phyloP scores from a whole-genome alignment of 1,284 basidiomycete species.

The Tilletiaria anomala region DNA sequence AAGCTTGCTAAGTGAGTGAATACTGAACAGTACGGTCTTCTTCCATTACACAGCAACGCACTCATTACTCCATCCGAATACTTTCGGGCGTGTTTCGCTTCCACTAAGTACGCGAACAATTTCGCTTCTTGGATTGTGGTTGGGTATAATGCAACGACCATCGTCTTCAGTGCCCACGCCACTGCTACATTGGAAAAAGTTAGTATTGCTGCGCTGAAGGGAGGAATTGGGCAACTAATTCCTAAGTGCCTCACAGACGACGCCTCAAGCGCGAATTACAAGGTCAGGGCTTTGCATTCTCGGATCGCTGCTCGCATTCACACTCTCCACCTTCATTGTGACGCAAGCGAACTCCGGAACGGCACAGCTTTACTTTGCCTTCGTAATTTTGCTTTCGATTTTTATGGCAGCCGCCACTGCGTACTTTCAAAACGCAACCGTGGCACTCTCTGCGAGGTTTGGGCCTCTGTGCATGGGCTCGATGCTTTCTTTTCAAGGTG shows the following conservation, averaged over 20 bases:
- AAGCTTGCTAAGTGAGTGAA: too few species aligned
- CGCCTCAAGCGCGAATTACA: neutral
- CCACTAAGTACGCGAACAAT: constrained; percentile 11
- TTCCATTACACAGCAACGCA: constrained; percentile 24
- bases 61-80: constrained; percentile 34
- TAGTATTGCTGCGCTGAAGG: too few species aligned
- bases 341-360: neutral
- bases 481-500: constrained; percentile 30
- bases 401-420: constrained; percentile 19
- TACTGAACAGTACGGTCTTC: too few species aligned
- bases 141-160: constrained; percentile 23
- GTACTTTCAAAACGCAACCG: constrained; percentile 30
- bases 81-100: constrained; percentile 19
- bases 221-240: too few species aligned
- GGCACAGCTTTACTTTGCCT: constrained; percentile 12
- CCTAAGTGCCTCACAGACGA: neutral
- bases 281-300: neutral
- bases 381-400: constrained; percentile 9
- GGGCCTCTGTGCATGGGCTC: constrained; percentile 24
- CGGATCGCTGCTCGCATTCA: neutral
- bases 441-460: constrained; percentile 24
- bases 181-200: constrained; percentile 6
- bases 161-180: constrained; percentile 18
- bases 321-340: neutral
- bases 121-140: constrained; percentile 30